phyloP scores from a whole-genome alignment of 495 filamentous ascomycete genomes.

The Annulohypoxylon bovei region DNA sequence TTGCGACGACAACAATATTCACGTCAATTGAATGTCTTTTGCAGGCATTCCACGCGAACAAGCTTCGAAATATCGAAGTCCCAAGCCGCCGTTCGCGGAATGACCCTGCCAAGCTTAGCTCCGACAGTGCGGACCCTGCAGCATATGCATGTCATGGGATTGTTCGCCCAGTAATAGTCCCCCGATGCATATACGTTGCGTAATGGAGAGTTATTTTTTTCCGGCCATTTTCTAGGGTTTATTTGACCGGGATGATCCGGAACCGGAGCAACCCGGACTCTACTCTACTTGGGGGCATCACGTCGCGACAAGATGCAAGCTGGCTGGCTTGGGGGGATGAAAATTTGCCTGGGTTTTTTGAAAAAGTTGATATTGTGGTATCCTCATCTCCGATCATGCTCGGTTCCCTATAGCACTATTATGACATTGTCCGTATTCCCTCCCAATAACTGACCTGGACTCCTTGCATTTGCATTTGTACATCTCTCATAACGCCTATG shows the following conservation, averaged over 20 bases:
- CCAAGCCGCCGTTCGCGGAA: conserved; percentile 35
- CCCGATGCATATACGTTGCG: conserved; percentile 34
- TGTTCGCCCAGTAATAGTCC: conserved; percentile 19
- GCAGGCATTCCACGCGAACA: conserved; percentile 18
- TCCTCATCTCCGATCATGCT: conserved; percentile 17
- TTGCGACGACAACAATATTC: conserved; percentile 43
- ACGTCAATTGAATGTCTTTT: conserved; percentile 26
- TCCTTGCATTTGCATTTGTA: conserved; percentile 25
- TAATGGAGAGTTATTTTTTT: conserved; percentile 25
- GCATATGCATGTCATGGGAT: conserved; percentile 28
- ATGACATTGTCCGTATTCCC: background rate
- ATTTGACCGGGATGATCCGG: conserved; percentile 27
- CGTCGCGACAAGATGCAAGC: conserved; percentile 2
- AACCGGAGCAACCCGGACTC: conserved; percentile 27
- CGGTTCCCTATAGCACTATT: conserved; percentile 1
- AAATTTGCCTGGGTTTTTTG: conserved; percentile 5
- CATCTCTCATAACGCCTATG: conserved; percentile 21
- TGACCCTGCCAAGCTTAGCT: conserved; percentile 37
- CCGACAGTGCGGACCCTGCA: conserved; percentile 34
- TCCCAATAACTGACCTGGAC: conserved; percentile 20
- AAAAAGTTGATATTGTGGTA: conserved; percentile 28
- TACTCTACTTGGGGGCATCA: background rate
- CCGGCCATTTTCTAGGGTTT: conserved; percentile 7
- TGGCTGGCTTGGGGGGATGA: background rate
- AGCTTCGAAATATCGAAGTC: background rate